These are phyloP conservation scores for Suillus ampliporus DNA, from an alignment of 768 basidiomycete species.

Conservation along the genomic window DNA sequence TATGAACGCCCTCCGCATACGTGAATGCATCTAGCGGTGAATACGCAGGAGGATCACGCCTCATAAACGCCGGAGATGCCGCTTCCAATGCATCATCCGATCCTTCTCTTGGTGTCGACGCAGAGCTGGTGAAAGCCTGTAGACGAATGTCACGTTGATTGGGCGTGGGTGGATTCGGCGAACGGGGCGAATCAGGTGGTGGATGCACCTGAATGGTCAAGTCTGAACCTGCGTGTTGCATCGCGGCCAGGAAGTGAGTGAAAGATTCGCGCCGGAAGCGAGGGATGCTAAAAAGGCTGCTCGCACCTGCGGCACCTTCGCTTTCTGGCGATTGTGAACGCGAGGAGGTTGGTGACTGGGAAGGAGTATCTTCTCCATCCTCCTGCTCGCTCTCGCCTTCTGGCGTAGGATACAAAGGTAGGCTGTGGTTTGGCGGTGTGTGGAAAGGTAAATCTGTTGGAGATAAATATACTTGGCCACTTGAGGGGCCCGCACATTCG, in stretches of 20 bases:
- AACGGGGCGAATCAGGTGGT: constrained; percentile 80
- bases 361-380: constrained; percentile 33
- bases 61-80: constrained; percentile 41
- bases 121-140: constrained; percentile 58
- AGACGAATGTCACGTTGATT: constrained; percentile 82
- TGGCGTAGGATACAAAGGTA: constrained; percentile 46
- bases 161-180: constrained; percentile 86
- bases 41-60: constrained; percentile 83
- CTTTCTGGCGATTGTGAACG: constrained; percentile 64
- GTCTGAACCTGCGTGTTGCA: constrained; percentile 70
- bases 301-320: constrained; percentile 74
- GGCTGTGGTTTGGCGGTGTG: constrained; percentile 51
- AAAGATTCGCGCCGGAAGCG: constrained; percentile 67
- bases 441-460: constrained; percentile 71
- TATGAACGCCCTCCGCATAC: constrained; percentile 88
- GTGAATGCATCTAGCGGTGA: constrained; percentile 87
- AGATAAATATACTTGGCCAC: constrained; percentile 57
- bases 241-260: constrained; percentile 65
- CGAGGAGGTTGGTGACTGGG: constrained; percentile 36
- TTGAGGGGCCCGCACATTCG: constrained; percentile 57
- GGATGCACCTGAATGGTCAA: constrained; percentile 74
- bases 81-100: constrained; percentile 35
- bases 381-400: constrained; percentile 30
- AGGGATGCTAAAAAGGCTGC: constrained; percentile 78
- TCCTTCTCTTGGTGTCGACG: constrained; percentile 22